Evolutionary conservation across 345 rosid species (phyloP).

Genomic region (Pistacia atlantica): DNA sequence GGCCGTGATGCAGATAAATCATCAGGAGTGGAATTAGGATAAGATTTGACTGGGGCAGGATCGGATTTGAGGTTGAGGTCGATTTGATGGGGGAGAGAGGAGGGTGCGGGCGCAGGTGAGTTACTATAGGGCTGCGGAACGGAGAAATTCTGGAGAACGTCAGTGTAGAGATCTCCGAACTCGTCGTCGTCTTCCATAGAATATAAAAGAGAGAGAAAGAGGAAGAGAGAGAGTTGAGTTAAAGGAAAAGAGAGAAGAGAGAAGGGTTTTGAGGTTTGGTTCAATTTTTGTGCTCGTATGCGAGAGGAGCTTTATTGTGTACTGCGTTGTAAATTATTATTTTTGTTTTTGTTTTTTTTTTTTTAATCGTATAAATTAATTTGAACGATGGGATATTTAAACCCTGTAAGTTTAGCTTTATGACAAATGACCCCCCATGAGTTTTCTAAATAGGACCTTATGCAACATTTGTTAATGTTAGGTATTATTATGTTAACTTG

Average conservation of each 20-base stretch:
- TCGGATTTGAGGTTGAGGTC: constrained; percentile 60
- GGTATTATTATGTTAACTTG: too few relatives aligned
- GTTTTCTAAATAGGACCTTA: too few relatives aligned
- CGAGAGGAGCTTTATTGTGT: neutral
- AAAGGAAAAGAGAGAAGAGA: neutral
- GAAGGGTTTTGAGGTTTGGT: constrained; percentile 25
- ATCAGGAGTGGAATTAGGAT: constrained; percentile 12
- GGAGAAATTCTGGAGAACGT: constrained; percentile 66
- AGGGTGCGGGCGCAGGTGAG: constrained; percentile 28
- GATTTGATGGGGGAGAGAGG: constrained; percentile 45
- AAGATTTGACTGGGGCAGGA: constrained; percentile 12
- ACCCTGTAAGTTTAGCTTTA: too few relatives aligned
- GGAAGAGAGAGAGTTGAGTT: neutral
- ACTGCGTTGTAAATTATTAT: too few relatives aligned
- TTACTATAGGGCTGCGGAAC: constrained; percentile 20
- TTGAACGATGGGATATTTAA: too few relatives aligned
- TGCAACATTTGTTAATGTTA: too few relatives aligned
- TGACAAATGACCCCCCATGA: too few relatives aligned
- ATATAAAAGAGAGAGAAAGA: neutral
- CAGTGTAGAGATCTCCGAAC: constrained; percentile 98
- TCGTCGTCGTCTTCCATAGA: constrained; percentile 97
- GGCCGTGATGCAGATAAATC: neutral
- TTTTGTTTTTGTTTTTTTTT: neutral
- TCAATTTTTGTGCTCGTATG: neutral
- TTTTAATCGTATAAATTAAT: too few relatives aligned